Conservation (phyloP, 129 eudicot species). For the Arctium lappa region DNA sequence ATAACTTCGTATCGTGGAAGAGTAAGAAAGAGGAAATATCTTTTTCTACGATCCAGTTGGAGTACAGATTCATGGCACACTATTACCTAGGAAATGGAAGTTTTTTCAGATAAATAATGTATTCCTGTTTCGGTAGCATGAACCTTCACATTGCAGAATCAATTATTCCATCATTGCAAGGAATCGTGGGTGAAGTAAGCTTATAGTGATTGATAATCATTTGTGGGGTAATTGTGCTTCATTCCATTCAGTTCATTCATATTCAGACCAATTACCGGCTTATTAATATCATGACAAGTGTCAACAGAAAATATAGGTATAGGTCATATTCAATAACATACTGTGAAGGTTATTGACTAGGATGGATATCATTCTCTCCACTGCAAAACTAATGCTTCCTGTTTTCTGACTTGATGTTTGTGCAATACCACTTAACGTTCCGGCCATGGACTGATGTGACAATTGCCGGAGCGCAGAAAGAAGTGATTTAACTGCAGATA, state of each 20-base stretch:
- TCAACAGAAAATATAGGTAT: not conserved
- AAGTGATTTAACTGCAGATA: slow-evolving; percentile 94
- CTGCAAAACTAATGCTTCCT: slow-evolving; percentile 91
- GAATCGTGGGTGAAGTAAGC: not conserved
- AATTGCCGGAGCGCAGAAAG: slow-evolving; percentile 86
- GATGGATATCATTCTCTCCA: slow-evolving; percentile 86
- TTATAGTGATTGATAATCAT: not conserved
- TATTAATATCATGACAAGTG: not conserved
- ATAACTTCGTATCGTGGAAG: too few species aligned
- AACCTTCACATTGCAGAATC: not conserved
- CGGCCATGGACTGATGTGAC: slow-evolving; percentile 81
- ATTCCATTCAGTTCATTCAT: not conserved
- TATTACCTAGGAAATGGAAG: too few species aligned
- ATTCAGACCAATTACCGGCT: not conserved
- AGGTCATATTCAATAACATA: slow-evolving; percentile 28
- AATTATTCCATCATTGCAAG: not conserved
- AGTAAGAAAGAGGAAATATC: too few species aligned
- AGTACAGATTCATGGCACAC: too few species aligned
- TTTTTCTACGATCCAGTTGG: too few species aligned
- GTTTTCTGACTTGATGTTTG: slow-evolving; percentile 76
- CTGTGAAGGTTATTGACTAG: slow-evolving; percentile 91
- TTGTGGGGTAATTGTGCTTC: not conserved
- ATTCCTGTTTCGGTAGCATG: not conserved
- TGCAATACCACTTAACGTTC: slow-evolving; percentile 52
- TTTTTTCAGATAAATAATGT: not conserved